Conservation (phyloP, 2,329 filamentous ascomycete genomes). For the Penicillium freii region DNA sequence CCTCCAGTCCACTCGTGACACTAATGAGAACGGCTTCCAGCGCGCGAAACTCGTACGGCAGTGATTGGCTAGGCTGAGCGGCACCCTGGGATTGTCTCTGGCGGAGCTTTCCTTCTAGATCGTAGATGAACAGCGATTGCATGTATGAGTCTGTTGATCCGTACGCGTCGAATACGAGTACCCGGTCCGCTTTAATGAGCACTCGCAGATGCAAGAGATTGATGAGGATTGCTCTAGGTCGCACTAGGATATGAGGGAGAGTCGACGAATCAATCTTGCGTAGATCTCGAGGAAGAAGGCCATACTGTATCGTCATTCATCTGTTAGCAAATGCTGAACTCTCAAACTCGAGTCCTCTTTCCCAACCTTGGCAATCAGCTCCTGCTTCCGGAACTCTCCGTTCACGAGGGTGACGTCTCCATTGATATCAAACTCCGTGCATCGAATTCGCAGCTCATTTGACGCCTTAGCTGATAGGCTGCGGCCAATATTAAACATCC, state of each 20-base stretch:
- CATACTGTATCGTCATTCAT: slow-evolving; percentile 61
- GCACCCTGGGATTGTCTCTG: slow-evolving; percentile 62
- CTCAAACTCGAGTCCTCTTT: slow-evolving; percentile 78
- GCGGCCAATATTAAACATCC: slow-evolving; percentile 66
- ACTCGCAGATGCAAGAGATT: slow-evolving; percentile 96
- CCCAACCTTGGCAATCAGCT: slow-evolving; percentile 85
- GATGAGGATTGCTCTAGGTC: slow-evolving; percentile 87
- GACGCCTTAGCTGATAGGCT: slow-evolving; percentile 72
- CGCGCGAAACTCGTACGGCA: slow-evolving; percentile 95
- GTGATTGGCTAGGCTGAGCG: slow-evolving; percentile 47
- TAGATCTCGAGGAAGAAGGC: slow-evolving; percentile 86
- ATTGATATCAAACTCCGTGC: slow-evolving; percentile 90
- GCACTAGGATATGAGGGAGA: slow-evolving; percentile 90
- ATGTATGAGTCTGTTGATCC: slow-evolving; percentile 92
- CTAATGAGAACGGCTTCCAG: slow-evolving; percentile 93
- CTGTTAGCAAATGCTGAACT: slow-evolving; percentile 36
- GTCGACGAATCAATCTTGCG: slow-evolving; percentile 97
- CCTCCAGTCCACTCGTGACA: slow-evolving; percentile 86
- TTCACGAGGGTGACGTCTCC: slow-evolving; percentile 91
- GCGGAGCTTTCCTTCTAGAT: slow-evolving; percentile 85
- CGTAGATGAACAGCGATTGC: slow-evolving; percentile 97
- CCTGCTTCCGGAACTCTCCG: slow-evolving; percentile 95
- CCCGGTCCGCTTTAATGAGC: slow-evolving; percentile 89
- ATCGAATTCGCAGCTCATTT: slow-evolving; percentile 81
- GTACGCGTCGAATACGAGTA: slow-evolving; percentile 94